Percentiles rank a stretch among this genome's conserved stretches.
Evolutionary conservation across 2,329 filamentous ascomycete species (phyloP).

Genomic region (Phyllosticta paracitricarpa): DNA sequence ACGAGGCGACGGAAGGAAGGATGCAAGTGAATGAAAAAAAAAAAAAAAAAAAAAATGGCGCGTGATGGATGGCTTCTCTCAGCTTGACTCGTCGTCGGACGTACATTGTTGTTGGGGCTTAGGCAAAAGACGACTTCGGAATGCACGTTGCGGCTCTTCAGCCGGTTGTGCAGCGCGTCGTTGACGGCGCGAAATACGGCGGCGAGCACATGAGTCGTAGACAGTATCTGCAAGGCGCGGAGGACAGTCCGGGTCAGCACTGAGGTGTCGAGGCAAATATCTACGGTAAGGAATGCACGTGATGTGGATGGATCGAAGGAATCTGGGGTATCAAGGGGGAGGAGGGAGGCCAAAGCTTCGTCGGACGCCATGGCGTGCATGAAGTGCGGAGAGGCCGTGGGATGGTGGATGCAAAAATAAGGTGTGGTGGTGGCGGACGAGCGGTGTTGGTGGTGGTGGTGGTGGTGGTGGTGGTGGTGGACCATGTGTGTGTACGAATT

Average conservation of each 20-base stretch:
- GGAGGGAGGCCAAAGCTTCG: background rate
- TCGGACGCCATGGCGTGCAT: background rate
- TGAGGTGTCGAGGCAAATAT: background rate
- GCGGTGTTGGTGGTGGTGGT: background rate
- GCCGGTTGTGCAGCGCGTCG: conserved; percentile 47
- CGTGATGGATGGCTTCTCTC: background rate
- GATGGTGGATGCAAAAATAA: background rate
- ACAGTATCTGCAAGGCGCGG: conserved; percentile 48
- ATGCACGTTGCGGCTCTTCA: conserved; percentile 78
- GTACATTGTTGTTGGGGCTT: conserved; percentile 72
- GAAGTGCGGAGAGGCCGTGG: background rate
- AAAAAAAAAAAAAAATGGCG: conserved; percentile 1
- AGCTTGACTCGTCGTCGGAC: conserved; percentile 14
- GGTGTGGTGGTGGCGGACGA: background rate
- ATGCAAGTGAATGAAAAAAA: no score
- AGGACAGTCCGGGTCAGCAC: background rate
- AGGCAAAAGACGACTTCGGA: conserved; percentile 78
- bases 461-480: background rate
- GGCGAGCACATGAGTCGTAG: conserved; percentile 61
- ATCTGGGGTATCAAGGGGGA: background rate
- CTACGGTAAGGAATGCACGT: background rate
- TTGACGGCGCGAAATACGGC: conserved; percentile 71
- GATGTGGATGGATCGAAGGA: background rate
- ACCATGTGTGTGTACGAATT: background rate
- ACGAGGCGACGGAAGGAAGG: background rate